Evolutionary conservation across 1,284 basidiomycete species (phyloP).

Genomic region (Retiboletus flavoniger): DNA sequence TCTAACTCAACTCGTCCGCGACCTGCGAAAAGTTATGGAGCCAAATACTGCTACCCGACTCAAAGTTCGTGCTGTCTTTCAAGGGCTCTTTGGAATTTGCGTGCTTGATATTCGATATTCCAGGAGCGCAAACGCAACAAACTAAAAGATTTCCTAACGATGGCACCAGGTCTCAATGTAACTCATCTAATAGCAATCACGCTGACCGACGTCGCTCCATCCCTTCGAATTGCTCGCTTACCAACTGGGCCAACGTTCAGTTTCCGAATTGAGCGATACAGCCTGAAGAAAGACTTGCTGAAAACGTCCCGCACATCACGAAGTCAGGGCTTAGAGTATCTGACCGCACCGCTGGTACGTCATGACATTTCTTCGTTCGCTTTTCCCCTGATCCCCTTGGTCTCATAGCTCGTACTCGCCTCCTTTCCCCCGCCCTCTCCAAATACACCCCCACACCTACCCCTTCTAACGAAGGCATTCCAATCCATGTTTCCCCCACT

Average conservation of each 20-base stretch:
- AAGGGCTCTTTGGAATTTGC: background rate
- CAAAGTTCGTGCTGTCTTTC: constrained; percentile 51
- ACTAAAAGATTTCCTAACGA: constrained; percentile 90
- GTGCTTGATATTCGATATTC: background rate
- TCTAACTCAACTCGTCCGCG: constrained; percentile 86
- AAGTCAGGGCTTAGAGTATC: constrained; percentile 82
- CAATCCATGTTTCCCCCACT: constrained; percentile 88
- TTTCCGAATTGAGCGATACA: constrained; percentile 92
- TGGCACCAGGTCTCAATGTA: constrained; percentile 90
- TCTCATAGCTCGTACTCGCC: constrained; percentile 64
- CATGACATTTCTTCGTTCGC: background rate
- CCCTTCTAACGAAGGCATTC: constrained; percentile 81
- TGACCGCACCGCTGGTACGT: constrained; percentile 81
- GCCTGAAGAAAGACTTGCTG: constrained; percentile 81
- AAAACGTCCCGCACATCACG: constrained; percentile 66
- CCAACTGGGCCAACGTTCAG: constrained; percentile 92
- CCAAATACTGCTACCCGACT: constrained; percentile 95
- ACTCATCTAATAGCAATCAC: constrained; percentile 94
- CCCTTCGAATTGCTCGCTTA: constrained; percentile 85
- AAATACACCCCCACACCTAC: constrained; percentile 65
- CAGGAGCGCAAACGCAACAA: constrained; percentile 93
- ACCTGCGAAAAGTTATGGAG: constrained; percentile 95
- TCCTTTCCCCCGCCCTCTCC: constrained; percentile 74
- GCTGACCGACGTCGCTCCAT: constrained; percentile 81
- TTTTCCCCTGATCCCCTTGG: background rate